Conservation (phyloP, 441 rosid species). For the Melastoma candidum region DNA sequence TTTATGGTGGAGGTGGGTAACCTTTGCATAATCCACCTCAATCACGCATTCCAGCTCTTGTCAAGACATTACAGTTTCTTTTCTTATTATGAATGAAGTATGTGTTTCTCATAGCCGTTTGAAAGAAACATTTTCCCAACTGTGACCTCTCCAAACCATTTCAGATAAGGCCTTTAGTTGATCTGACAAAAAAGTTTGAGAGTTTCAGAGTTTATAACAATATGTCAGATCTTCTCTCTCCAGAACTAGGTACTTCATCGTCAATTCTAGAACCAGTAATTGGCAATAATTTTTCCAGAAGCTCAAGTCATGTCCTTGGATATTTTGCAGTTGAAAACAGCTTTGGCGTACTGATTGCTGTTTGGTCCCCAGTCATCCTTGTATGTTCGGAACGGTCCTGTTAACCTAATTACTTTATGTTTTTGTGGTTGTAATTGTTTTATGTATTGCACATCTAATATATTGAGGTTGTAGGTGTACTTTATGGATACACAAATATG, state of each 20-base stretch:
- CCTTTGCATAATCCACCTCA: too few relatives aligned
- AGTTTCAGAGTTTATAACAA: slow-evolving; percentile 42
- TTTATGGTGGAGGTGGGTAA: slow-evolving; percentile 77
- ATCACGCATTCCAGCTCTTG: too few relatives aligned
- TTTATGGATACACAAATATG: slow-evolving; percentile 99
- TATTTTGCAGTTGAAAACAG: slow-evolving; percentile 83
- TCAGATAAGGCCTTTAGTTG: slow-evolving; percentile 96
- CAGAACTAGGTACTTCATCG: slow-evolving; percentile 46
- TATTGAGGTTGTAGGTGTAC: slow-evolving; percentile 48
- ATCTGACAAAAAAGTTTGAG: slow-evolving; percentile 83
- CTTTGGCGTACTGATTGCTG: slow-evolving; percentile 89
- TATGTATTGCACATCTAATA: slow-evolving; percentile 10
- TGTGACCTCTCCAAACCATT: slow-evolving; percentile 1
- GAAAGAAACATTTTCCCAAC: too few relatives aligned
- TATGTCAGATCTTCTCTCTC: slow-evolving; percentile 98
- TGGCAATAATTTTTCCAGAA: too few relatives aligned
- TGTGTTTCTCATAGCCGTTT: too few relatives aligned
- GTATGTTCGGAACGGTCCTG: slow-evolving; percentile 30
- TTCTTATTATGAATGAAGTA: too few relatives aligned
- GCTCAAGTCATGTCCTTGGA: too few relatives aligned
- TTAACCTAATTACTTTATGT: not conserved
- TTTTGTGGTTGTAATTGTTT: slow-evolving; percentile 1
- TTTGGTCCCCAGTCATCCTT: slow-evolving; percentile 97
- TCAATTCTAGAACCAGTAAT: too few relatives aligned
- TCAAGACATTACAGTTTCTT: too few relatives aligned